Conservation (phyloP, 2,329 filamentous ascomycete genomes). For the Epichloe festucae region DNA sequence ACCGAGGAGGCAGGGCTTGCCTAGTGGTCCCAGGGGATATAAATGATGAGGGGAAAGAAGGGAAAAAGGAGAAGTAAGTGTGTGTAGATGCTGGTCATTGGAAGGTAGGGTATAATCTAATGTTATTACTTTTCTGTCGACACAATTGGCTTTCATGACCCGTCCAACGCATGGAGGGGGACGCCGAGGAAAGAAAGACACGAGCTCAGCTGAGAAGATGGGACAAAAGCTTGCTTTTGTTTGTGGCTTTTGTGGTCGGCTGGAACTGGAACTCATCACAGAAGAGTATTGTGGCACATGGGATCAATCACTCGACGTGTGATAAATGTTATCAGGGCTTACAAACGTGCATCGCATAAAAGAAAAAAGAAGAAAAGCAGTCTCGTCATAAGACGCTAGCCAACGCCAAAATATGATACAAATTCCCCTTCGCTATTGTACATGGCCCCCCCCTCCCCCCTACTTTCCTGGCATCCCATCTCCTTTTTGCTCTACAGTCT, state of each 20-base stretch:
- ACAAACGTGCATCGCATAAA: not conserved
- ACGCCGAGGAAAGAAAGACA: no score
- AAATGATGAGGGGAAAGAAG: conserved; percentile 12
- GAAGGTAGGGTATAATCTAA: not conserved
- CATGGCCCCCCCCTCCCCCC: not conserved
- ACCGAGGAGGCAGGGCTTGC: conserved; percentile 28
- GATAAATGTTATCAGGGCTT: no score
- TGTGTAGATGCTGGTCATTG: not conserved
- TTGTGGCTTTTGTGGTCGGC: no score
- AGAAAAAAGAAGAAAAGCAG: not conserved
- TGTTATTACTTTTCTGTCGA: not conserved
- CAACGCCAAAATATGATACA: not conserved
- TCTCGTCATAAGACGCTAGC: not conserved
- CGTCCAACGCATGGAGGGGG: no score
- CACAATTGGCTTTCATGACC: no score
- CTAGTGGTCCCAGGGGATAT: conserved; percentile 31
- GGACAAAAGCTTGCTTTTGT: no score
- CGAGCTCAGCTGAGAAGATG: no score
- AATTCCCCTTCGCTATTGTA: not conserved
- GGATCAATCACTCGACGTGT: no score
- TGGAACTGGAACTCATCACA: no score
- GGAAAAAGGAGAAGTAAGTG: no score
- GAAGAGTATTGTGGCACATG: no score
- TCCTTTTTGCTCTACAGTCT: conserved; percentile 21
- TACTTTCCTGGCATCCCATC: conserved; percentile 23